Percentiles rank a stretch among this genome's conserved stretches.
These are phyloP conservation scores for Fraxinus greggii DNA, from an alignment of 305 asterid genomes.

Conservation along the genomic window DNA sequence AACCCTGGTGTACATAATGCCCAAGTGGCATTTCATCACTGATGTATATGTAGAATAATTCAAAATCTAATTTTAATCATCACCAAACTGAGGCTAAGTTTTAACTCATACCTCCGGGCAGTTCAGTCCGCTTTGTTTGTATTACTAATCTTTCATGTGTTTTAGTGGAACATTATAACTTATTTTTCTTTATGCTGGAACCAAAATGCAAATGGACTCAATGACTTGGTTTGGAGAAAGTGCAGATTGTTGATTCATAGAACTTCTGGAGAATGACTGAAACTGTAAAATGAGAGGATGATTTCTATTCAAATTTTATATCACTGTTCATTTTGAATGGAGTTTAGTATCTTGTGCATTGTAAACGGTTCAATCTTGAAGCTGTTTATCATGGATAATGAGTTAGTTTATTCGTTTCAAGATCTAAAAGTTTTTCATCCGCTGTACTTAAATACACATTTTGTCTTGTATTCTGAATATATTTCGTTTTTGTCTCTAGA, in stretches of 20 bases:
- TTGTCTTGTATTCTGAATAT: conserved; percentile 17
- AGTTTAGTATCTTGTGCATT: neutral
- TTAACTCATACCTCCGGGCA: neutral
- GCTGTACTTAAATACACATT: neutral
- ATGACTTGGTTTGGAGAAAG: neutral
- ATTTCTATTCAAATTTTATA: neutral
- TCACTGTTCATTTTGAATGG: neutral
- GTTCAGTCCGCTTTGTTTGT: neutral
- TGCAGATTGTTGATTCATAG: neutral
- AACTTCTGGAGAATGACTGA: neutral
- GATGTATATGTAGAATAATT: too few relatives aligned
- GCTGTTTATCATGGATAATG: neutral
- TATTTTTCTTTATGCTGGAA: neutral
- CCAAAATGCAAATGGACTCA: neutral
- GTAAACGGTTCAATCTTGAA: neutral
- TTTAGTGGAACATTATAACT: neutral
- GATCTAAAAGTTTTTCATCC: neutral
- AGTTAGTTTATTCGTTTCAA: neutral
- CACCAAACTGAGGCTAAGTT: too few relatives aligned
- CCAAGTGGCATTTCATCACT: too few relatives aligned
- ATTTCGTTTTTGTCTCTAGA: conserved; percentile 37
- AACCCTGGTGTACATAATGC: too few relatives aligned
- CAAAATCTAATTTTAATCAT: too few relatives aligned
- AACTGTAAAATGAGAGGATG: neutral
- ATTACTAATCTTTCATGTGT: neutral